phyloP scores from a whole-genome alignment of 208 protist genomes.

The Crithidia bombi region DNA sequence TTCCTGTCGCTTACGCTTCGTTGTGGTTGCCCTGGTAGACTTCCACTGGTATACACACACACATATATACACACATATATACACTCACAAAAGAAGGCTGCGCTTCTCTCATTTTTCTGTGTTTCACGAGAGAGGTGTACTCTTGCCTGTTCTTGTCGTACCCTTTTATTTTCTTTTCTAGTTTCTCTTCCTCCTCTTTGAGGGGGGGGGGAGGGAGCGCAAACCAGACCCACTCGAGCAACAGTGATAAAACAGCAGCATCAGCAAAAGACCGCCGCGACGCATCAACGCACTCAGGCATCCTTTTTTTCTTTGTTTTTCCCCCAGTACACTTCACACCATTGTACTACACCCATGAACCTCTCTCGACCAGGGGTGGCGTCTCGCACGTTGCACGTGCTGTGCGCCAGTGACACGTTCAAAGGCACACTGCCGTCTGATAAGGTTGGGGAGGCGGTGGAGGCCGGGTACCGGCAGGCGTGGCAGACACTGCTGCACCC shows the following conservation, averaged over 20 bases:
- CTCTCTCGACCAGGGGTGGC: not conserved
- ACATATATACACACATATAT: not conserved
- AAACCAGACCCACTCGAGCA: too few relatives aligned
- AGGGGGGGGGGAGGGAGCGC: too few relatives aligned
- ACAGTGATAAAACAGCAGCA: too few relatives aligned
- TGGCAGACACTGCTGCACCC: not conserved
- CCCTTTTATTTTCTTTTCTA: conserved; percentile 3
- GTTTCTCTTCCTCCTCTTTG: not conserved
- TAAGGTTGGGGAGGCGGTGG: conserved; percentile 60
- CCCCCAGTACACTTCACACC: not conserved
- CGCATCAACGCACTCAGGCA: too few relatives aligned
- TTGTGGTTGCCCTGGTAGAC: too few relatives aligned
- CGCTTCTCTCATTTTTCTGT: not conserved
- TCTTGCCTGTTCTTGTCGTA: too few relatives aligned
- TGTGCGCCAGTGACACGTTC: conserved; percentile 78
- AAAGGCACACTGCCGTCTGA: conserved; percentile 75
- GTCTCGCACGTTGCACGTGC: conserved; percentile 23
- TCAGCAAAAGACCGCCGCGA: too few relatives aligned
- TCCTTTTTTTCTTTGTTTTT: not conserved
- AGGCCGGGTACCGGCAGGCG: conserved; percentile 42
- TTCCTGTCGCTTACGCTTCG: too few relatives aligned
- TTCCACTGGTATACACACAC: not conserved
- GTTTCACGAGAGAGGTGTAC: too few relatives aligned
- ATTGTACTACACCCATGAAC: too few relatives aligned
- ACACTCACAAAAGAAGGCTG: not conserved